Base-by-base conservation (phyloP, 2,329 filamentous ascomycete species). In the Eurotiales sp. region DNA sequence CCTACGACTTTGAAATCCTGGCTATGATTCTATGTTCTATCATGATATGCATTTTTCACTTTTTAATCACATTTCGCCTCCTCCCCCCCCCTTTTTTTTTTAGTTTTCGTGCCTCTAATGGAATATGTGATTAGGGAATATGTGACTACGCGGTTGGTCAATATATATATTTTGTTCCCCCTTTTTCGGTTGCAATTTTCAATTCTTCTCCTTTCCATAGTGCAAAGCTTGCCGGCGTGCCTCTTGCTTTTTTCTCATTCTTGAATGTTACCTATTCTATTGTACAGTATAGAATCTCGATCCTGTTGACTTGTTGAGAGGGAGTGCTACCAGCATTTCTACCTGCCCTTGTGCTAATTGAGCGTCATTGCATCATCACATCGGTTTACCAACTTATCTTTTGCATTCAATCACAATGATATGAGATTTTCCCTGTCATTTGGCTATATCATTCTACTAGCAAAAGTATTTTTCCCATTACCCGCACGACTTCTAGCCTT, bases 1-100 rank as follows among this genome's bases (percentile, higher is more conserved):
- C 68, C 74, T 99, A 59, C 84, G 85, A 65, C 79, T 97, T 56
- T 96, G 73, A 75, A 55, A 51, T 42, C 37, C 46, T 42, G 12
- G 10, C 19, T 49, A 48, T 23, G 46, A 22, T 17, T 23, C 12
- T 50, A 32, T 21, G 17, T n/a, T 14, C n/a, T 8, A 8, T 8
- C 6, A 15, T 25, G 40, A 27, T 34, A 42, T 50, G 25, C 30
- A 25, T 43, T 7, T 10, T 10, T 19, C 34, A 19, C 34, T 27
- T 36, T 15, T 15, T 43, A 2, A 27, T 50, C 15, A 8, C 25
- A 40, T 43, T 30, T 36, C 19, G 42, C 36, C 19, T 25, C 8
- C 36, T 36, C 27, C 19, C n/a, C 37, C 4, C 17, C 7, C 22
- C 8, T 21, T 30, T n/a, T 34, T 19, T 27, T 12, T 45, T 17